Base-by-base conservation (phyloP, 2,329 filamentous ascomycete species). In the Ophiosphaerella narmari region DNA sequence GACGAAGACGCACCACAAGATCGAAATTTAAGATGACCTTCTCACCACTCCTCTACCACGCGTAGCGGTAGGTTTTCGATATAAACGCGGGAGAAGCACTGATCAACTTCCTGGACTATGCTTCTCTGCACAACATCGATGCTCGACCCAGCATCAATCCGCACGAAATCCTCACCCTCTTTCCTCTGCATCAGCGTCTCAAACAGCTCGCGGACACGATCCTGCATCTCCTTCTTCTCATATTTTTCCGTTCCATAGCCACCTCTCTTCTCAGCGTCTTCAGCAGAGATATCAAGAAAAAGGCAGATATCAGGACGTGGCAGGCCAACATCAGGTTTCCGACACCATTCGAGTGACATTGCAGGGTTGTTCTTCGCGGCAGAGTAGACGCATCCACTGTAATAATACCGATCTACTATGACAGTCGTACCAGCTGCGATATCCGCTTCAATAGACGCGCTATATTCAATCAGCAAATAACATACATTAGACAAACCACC, bases 391-490 rank as follows among this genome's bases (percentile, higher is more conserved):
- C 92, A 89, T 46, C 94, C 94, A 16, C 89, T 94, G 78, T 96
- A 93, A 71, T 95, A 96, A 77, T 97, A 99, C 40, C 94, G 86
- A 74, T 99, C 94, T 60, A 93, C 86, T 34, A 99, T 79, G 29
- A 99, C 81, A 0, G 85, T 94, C 16, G 81, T 86, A 7, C 93
- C 92, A 1, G 78, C 72, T 1, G 78, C 75, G 5, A 97, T 77
- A 6, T 70, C 67, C 18, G 62, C 42, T 53, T 66, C 59, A 26
- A 80, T 78, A 1, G 63, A 65, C 7, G 66, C 48, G 9, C 73
- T 74, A 34, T 13, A 5, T 21, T 33, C 1, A 35, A 31, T 53
- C 23, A 46, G 46, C 33, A 29, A 14, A n/a, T 14, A 7, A 4
- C 7, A 29, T 3, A 29, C 7, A 14, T 39, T 31, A 52, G 13